Evolutionary conservation across 2,329 filamentous ascomycete genomes (phyloP).

Genomic region (Alternaria incomplexa): DNA sequence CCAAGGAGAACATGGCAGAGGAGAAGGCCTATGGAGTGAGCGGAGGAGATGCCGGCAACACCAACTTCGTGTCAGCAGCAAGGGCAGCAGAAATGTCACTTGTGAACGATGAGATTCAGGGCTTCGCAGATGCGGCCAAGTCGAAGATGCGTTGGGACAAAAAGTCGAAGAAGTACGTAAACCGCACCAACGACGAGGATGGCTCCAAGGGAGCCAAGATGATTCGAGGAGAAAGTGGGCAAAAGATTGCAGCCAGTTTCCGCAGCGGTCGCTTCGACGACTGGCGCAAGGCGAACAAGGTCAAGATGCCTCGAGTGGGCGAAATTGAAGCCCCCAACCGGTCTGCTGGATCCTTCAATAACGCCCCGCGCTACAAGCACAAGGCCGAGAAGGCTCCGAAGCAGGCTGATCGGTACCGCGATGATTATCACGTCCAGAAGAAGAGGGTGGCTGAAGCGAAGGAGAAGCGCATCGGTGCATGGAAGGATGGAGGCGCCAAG

Average conservation of each 20-base stretch:
- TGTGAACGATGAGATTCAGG: conserved; percentile 83
- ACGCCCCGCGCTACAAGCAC: conserved; percentile 75
- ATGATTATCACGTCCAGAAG: conserved; percentile 90
- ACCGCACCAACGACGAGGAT: conserved; percentile 91
- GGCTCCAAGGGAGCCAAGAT: conserved; percentile 76
- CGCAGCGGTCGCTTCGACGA: conserved; percentile 90
- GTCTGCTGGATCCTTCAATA: conserved; percentile 31
- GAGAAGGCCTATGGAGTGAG: conserved; percentile 94
- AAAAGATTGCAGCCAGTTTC: conserved; percentile 95
- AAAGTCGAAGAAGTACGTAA: conserved; percentile 93
- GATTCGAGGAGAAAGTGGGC: conserved; percentile 86
- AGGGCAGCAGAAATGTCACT: conserved; percentile 90
- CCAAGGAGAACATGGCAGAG: conserved; percentile 81
- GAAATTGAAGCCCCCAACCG: conserved; percentile 68
- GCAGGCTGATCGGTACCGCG: conserved; percentile 87
- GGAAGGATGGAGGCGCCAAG: conserved; percentile 73
- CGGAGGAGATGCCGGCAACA: conserved; percentile 66
- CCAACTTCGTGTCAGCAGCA: conserved; percentile 88
- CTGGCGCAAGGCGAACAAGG: conserved; percentile 86
- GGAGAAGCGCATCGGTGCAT: conserved; percentile 80
- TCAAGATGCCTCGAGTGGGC: conserved; percentile 81
- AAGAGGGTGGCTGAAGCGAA: conserved; percentile 86
- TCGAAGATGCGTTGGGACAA: conserved; percentile 93
- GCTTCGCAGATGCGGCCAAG: conserved; percentile 78
- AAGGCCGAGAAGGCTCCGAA: conserved; percentile 88